Evolutionary conservation across 2,329 filamentous ascomycete species (phyloP).

Genomic region (Sordariomycetes sp.): DNA sequence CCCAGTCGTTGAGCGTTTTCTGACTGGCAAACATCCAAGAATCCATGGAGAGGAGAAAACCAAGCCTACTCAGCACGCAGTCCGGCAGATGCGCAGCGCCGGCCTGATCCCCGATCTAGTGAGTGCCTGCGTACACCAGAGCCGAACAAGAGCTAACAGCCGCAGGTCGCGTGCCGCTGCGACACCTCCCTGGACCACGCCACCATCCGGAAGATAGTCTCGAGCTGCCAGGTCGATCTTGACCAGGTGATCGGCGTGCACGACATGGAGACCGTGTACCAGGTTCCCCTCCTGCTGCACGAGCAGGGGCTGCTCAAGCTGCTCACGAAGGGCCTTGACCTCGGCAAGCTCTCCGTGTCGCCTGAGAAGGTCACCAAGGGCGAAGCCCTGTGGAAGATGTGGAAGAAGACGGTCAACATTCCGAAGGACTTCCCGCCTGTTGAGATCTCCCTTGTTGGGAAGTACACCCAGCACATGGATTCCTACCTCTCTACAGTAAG

Average conservation of each 20-base stretch:
- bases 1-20: background rate
- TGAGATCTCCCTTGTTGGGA: slow-evolving; percentile 80
- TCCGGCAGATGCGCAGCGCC: slow-evolving; percentile 72
- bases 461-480: slow-evolving; percentile 79
- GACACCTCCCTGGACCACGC: slow-evolving; percentile 60
- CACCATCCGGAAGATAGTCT: slow-evolving; percentile 80
- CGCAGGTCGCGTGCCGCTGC: slow-evolving; percentile 83
- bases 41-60: slow-evolving; percentile 69
- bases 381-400: slow-evolving; percentile 61
- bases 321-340: slow-evolving; percentile 54
- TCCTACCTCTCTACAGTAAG: slow-evolving; percentile 50
- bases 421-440: slow-evolving; percentile 60
- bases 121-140: slow-evolving; percentile 12
- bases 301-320: slow-evolving; percentile 64
- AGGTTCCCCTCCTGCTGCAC: slow-evolving; percentile 85
- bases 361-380: slow-evolving; percentile 51
- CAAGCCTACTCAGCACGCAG: slow-evolving; percentile 89
- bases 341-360: slow-evolving; percentile 46
- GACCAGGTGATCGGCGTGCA: slow-evolving; percentile 84
- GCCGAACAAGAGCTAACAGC: slow-evolving; percentile 8
- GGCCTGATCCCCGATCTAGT: slow-evolving; percentile 64
- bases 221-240: slow-evolving; percentile 76
- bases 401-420: slow-evolving; percentile 47
- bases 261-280: slow-evolving; percentile 84
- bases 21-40: background rate